Base-by-base conservation (phyloP, 1,139 yeast genomes). In the Yarrowia galli region DNA sequence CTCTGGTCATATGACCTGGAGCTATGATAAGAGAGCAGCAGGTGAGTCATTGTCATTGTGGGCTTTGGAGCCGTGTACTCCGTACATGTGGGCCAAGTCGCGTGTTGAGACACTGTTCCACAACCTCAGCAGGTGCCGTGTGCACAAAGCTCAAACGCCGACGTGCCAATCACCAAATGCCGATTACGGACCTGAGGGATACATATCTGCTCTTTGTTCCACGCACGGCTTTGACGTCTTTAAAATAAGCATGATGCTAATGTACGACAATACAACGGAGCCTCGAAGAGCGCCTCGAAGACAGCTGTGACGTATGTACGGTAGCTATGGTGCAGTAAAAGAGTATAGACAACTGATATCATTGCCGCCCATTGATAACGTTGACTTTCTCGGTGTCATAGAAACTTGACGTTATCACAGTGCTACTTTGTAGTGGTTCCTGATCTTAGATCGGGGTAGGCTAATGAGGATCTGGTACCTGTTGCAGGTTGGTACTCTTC, bases 181-280 rank as follows among this genome's bases (percentile, higher is more conserved):
- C 58, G 58, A 51, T 49, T 49, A n/a, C 20, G 18, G 53, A 6
- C 23, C 36, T 28, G 36, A 32, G 15, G 32, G 42, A 40, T n/a
- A 28, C 38, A 16, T n/a, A 6, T 15, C 22, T 8, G 13, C 22
- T 32, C 56, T 32, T 49, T 49, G 58, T 51, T 32, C 28, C 3
- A 15, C 28, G 58, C 58, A 51, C 42, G 58, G 56, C 56, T 51
- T 51, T 35, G 42, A 35, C 58, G 36, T 28, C 25, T 16, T 28
- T 48, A 48, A 48, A 9, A n/a, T 48, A 48, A 48, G 53, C 36
- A 48, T 28, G 51, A 46, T 45, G 51, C 51, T 46, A 46, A 23
- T 23, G 51, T 45, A 23, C 49, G 48, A 20, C 48, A 43, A 43
- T 43, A 43, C 48, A 20, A 43, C 25, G 22, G 16, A 20, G 48